phyloP scores from a whole-genome alignment of 2,329 filamentous ascomycete genomes.

The Aspergillus hortae region DNA sequence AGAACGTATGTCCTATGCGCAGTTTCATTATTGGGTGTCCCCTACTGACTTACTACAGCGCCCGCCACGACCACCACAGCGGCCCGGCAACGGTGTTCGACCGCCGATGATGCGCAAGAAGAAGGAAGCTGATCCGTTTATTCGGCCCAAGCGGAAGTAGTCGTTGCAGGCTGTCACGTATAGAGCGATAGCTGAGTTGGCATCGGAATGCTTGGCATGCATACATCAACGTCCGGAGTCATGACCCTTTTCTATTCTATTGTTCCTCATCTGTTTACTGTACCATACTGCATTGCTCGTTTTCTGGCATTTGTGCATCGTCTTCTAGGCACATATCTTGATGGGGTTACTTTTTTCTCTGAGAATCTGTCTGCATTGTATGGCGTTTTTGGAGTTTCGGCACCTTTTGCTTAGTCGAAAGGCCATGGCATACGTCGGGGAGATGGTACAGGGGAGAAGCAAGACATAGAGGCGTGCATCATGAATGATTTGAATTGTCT shows the following conservation, averaged over 20 bases:
- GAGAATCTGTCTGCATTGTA: not conserved
- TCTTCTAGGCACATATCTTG: no score
- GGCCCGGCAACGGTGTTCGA: conserved; percentile 17
- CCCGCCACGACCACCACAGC: conserved; percentile 15
- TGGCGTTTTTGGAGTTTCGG: not conserved
- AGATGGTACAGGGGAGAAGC: not conserved
- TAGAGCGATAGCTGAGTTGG: not conserved
- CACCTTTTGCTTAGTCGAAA: not conserved
- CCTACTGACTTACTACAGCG: conserved; percentile 16
- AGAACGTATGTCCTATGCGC: conserved; percentile 18
- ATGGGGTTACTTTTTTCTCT: no score
- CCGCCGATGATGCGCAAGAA: conserved; percentile 36
- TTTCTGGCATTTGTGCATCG: no score
- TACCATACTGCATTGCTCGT: not conserved
- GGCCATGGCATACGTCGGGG: not conserved
- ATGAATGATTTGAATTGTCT: no score
- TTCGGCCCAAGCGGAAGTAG: conserved; percentile 37
- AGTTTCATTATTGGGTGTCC: conserved; percentile 1
- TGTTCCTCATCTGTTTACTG: no score
- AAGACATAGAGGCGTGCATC: no score
- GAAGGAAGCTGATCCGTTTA: conserved; percentile 40
- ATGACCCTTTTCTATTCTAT: not conserved
- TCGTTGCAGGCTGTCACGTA: not conserved
- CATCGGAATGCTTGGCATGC: not conserved
- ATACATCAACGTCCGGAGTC: not conserved